Conservation (phyloP, 2,329 filamentous ascomycete species). For the Blastomyces gilchristii region DNA sequence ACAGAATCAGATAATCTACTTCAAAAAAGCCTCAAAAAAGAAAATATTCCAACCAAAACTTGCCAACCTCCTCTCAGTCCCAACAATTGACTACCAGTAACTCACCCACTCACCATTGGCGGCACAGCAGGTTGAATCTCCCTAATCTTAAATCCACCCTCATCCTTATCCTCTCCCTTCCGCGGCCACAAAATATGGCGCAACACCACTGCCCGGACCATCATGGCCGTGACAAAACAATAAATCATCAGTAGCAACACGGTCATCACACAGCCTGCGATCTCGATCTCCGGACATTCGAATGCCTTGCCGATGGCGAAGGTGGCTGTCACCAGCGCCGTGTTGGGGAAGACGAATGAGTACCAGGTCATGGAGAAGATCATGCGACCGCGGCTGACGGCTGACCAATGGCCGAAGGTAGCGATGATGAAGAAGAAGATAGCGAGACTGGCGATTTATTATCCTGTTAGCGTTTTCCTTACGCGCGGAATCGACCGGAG, state of each 20-base stretch:
- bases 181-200: slow-evolving; percentile 67
- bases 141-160: slow-evolving; percentile 46
- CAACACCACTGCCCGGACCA: slow-evolving; percentile 56
- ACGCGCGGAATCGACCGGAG: not conserved
- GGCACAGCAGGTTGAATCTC: slow-evolving; percentile 19
- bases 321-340: slow-evolving; percentile 61
- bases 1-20: not conserved
- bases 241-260: slow-evolving; percentile 57
- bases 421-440: slow-evolving; percentile 77
- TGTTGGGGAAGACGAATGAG: slow-evolving; percentile 73
- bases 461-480: not conserved
- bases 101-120: not conserved
- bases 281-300: slow-evolving; percentile 48
- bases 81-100: too few species aligned
- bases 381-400: slow-evolving; percentile 50
- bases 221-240: slow-evolving; percentile 56
- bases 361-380: slow-evolving; percentile 80
- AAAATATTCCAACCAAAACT: not conserved
- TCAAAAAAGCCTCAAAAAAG: not conserved
- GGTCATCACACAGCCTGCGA: slow-evolving; percentile 59
- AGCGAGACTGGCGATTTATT: slow-evolving; percentile 43
- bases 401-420: slow-evolving; percentile 63
- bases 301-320: slow-evolving; percentile 58
- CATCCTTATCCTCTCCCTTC: slow-evolving; percentile 55
- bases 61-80: not conserved